Evolutionary conservation across 208 protist genomes (phyloP).

Genomic region (Trichomonas gallinae): DNA sequence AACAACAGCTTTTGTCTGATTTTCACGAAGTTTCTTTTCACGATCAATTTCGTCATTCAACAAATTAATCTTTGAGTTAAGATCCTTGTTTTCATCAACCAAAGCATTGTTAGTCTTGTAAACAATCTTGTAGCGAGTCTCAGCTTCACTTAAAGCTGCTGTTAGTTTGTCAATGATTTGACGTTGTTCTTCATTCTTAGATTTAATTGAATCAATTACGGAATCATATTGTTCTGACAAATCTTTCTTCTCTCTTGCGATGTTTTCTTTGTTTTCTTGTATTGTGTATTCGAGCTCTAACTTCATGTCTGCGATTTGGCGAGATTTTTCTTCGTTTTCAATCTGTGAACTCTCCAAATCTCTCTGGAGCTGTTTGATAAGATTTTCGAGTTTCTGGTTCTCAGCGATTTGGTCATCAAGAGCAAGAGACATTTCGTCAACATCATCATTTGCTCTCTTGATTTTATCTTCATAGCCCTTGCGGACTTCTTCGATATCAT

Average conservation of each 20-base stretch:
- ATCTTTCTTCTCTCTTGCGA: neutral
- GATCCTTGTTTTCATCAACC: neutral
- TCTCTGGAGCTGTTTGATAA: neutral
- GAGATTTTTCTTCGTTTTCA: neutral
- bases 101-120: neutral
- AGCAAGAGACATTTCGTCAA: neutral
- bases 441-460: neutral
- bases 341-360: neutral
- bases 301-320: neutral
- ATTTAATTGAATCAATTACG: neutral
- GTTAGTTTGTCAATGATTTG: neutral
- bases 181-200: neutral
- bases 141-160: neutral
- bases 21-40: neutral
- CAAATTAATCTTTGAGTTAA: neutral
- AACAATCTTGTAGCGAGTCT: neutral
- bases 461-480: neutral
- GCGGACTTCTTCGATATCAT: neutral
- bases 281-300: neutral
- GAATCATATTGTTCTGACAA: neutral
- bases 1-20: neutral
- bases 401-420: neutral
- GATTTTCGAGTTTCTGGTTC: neutral
- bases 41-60: neutral
- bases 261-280: neutral